Base-by-base conservation (phyloP, 805 yeast species). In the Myxozyma mucilagina region DNA sequence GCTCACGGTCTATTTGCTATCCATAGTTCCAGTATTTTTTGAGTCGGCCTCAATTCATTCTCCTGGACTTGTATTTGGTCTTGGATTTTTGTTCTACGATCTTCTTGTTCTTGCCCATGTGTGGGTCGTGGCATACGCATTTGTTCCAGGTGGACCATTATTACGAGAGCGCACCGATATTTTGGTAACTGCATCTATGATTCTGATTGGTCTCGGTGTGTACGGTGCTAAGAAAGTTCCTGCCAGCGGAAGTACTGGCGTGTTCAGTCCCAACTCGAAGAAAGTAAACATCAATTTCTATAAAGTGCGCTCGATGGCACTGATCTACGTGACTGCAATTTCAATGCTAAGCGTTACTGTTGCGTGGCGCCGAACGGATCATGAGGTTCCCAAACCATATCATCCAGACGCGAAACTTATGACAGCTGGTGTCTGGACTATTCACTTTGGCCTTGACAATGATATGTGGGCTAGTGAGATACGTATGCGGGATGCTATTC, bases 121-220 rank as follows among this genome's bases (percentile, higher is more conserved):
- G 53, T 93, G 98, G 98, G 87, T 88, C 47, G 98, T 94, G 49
- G 99, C 99, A 0, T 94, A 94, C 74, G 98, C 99, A 0, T 94
- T 94, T 76, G 99, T 94, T 50, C 99, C 99, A 10, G 92, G 90
- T 62, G 99, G 99, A 8, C 86, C 87, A 72, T 63, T 88, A 24
- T 78, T 94, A 54, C 83, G 99, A 71, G 99, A 94, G 74, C 83
- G 97, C 73, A 87, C 94, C 0, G 96, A 90, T 73, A 74, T 88
- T 49, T 82, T 94, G 1, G 74, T 91, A 47, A 81, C 81, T 5
- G 63, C 76, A 8, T 84, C 94, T 14, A 83, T 86, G 49, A 65
- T 74, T 0, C 71, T 81, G 49, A 75, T 90, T 31, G 79, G 82
- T 1, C 62, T 79, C 6, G 93, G 93, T 14, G 76, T 86, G 1